Percentiles rank a stretch among this genome's conserved stretches.
phyloP scores from a whole-genome alignment of 2,329 filamentous ascomycete species.

The Diaporthe caulivora region DNA sequence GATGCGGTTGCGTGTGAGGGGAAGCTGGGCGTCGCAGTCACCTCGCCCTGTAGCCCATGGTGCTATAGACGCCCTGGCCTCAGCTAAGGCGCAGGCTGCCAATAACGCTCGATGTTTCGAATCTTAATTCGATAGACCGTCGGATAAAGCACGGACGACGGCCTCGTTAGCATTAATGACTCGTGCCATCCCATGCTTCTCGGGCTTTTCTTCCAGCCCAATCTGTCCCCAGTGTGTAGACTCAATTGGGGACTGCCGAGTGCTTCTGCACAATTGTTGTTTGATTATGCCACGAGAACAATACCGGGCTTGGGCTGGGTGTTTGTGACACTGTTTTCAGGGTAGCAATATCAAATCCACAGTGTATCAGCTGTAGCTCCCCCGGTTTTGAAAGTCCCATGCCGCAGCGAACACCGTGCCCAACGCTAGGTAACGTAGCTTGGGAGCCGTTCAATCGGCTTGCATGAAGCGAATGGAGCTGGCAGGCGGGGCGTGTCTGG shows the following conservation, averaged over 20 bases:
- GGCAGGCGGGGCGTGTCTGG: not conserved
- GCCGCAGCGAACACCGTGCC: conserved; percentile 18
- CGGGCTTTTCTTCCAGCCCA: not conserved
- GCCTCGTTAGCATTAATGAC: not conserved
- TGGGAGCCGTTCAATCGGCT: not conserved
- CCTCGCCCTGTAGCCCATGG: not conserved
- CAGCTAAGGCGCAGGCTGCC: conserved; percentile 5
- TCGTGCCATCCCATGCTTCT: conserved; percentile 18
- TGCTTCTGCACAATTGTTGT: not conserved
- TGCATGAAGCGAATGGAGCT: not conserved
- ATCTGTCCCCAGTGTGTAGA: not conserved
- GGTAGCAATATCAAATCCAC: not conserved
- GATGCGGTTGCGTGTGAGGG: conserved; percentile 13
- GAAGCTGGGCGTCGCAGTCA: not conserved
- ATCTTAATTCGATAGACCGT: conserved; percentile 16
- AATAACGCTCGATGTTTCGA: conserved; percentile 5
- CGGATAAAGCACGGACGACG: conserved; percentile 24
- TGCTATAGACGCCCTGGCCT: not conserved
- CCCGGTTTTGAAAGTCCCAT: conserved; percentile 3
- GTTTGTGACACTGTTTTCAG: not conserved
- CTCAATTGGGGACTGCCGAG: not conserved
- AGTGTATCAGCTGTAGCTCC: not conserved
- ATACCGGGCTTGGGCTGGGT: no score
- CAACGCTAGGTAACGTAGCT: not conserved
- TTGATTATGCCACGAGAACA: not conserved